Base-by-base conservation (phyloP, 768 basidiomycete species). In the Lactarius hengduanensis region DNA sequence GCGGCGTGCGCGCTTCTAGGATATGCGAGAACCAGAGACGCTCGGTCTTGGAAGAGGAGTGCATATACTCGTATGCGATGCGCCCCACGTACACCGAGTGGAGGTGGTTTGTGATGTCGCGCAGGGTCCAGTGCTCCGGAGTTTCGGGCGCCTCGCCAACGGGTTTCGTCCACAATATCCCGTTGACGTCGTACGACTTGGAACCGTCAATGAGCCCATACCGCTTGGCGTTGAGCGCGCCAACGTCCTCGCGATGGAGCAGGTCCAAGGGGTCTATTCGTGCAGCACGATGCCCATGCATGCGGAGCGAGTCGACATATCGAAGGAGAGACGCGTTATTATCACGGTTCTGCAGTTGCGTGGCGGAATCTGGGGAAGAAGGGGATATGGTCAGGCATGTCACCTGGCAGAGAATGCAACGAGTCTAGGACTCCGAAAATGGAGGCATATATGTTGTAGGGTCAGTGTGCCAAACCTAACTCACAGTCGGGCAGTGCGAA, bases 61-160 rank as follows among this genome's bases (percentile, higher is more conserved):
- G 92, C 91, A 93, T 92, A 65, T 88, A 94, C 82, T 97, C 95
- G 72, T 95, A 92, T 1, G 91, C 94, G 70, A 97, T 92, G 28
- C 85, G 85, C 2, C 89, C 91, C 34, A 92, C 90, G 73, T 97
- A 97, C 1, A 91, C 82, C 0, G 79, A 76, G 62, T 88, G 84
- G 15, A 97, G 79, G 74, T 91, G 89, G 18, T 80, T 73, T 3
- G 82, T 83, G 66, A 97, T 92, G 54, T 91, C 83, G 38, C 81
- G 82, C 30, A 96, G 80, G 1, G 84, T 83, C 88, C 90, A 92
- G 75, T 75, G 80, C 75, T 72, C 77, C 3, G 72, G 79, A 5
- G 75, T 73, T 5, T 73, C 72, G 7, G 71, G 64, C 45, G 72
- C 66, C 36, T 70, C 69, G 18, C 53, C 85, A 77, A 75, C 75